Evolutionary conservation across 257 asterid species (phyloP).

Genomic region (Nicotiana undulata): DNA sequence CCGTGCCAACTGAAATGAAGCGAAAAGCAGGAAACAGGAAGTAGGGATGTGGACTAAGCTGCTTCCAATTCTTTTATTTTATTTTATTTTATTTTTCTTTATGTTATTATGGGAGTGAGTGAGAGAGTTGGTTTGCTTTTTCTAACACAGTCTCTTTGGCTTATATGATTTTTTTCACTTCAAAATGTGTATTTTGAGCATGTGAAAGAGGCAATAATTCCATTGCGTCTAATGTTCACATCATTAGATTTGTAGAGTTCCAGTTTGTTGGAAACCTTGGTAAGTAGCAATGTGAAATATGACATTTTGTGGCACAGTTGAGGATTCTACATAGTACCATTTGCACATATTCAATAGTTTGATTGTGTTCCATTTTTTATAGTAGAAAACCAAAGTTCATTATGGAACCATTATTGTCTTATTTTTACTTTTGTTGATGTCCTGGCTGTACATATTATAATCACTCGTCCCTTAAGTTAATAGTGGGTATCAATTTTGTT

Average conservation of each 20-base stretch:
- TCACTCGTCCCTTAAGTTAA: too few relatives aligned
- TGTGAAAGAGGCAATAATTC: constrained; percentile 44
- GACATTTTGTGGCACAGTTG: not conserved
- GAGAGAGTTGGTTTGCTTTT: constrained; percentile 21
- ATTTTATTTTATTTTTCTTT: not conserved
- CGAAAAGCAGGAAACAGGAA: constrained; percentile 64
- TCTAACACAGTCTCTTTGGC: constrained; percentile 1
- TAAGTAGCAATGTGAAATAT: not conserved
- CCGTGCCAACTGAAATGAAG: constrained; percentile 38
- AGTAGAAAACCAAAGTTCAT: too few relatives aligned
- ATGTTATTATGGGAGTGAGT: constrained; percentile 20
- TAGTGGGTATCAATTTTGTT: too few relatives aligned
- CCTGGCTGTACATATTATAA: too few relatives aligned
- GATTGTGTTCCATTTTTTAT: too few relatives aligned
- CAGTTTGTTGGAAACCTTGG: not conserved
- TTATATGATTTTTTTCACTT: not conserved
- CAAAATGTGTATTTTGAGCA: constrained; percentile 14
- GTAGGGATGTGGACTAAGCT: constrained; percentile 20
- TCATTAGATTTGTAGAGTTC: not conserved
- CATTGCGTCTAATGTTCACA: constrained; percentile 40
- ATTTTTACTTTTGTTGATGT: too few relatives aligned
- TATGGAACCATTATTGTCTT: too few relatives aligned
- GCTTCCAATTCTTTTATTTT: constrained; percentile 18
- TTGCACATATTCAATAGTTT: not conserved
- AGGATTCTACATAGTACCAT: not conserved